These are phyloP conservation scores for Plasmodium coatneyi DNA, from an alignment of 169 alveolate genomes.

Conservation along the genomic window DNA sequence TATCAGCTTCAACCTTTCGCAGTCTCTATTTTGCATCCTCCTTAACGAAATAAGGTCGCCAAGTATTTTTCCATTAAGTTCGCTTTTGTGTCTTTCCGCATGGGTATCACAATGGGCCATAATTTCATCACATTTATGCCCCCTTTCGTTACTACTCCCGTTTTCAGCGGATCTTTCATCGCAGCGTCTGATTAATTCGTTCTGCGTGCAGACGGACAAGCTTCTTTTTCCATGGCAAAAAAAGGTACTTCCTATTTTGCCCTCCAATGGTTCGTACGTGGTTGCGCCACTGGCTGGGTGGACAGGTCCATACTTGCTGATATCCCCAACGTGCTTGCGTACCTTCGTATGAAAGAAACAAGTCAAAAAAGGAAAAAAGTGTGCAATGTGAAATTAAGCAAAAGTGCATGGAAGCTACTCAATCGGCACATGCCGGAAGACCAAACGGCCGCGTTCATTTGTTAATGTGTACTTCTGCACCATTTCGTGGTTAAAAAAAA, in stretches of 20 bases:
- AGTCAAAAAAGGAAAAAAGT: neutral
- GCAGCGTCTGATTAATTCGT: neutral
- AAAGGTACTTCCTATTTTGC: neutral
- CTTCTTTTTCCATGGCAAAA: neutral
- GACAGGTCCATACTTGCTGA: neutral
- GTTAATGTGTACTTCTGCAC: neutral
- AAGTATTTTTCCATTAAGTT: slow-evolving; percentile 8
- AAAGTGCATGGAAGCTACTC: neutral
- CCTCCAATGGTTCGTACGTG: neutral
- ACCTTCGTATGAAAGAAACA: neutral
- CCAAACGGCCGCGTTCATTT: neutral
- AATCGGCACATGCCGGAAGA: neutral
- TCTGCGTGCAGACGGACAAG: neutral
- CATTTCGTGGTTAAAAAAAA: neutral
- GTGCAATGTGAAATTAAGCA: neutral
- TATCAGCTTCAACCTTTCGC: slow-evolving; percentile 20
- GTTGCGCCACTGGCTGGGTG: neutral
- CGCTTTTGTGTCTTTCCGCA: neutral
- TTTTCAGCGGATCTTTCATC: neutral
- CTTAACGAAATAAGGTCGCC: slow-evolving; percentile 12
- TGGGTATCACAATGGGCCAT: neutral
- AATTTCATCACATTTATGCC: neutral
- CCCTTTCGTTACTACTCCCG: neutral
- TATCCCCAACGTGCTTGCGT: neutral
- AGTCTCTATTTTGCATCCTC: slow-evolving; percentile 34